These are phyloP conservation scores for Globisporangium splendens DNA, from an alignment of 352 stramenopile genomes.

Conservation along the genomic window DNA sequence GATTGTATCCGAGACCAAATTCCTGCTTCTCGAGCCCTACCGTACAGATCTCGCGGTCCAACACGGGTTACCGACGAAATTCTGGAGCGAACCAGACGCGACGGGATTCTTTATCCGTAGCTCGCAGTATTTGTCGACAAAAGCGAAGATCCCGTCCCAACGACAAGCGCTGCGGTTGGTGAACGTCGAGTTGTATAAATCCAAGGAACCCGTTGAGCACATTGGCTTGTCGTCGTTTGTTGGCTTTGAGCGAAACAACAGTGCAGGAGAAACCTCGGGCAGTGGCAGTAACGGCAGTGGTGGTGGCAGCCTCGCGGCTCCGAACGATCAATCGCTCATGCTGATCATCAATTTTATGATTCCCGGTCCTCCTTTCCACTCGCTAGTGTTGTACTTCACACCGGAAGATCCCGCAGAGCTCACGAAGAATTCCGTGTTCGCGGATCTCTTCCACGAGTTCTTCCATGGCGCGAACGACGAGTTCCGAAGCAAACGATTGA, in stretches of 20 bases:
- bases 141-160: constrained; percentile 53
- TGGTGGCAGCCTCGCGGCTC: constrained; percentile 3
- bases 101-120: constrained; percentile 63
- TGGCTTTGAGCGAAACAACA: constrained; percentile 23
- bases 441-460: constrained; percentile 68
- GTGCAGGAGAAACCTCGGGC: neutral
- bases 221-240: constrained; percentile 74
- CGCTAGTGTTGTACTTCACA: constrained; percentile 81
- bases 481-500: constrained; percentile 82
- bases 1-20: constrained; percentile 60
- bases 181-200: constrained; percentile 65
- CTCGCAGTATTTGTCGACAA: constrained; percentile 58
- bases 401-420: constrained; percentile 55
- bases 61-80: constrained; percentile 61
- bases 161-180: constrained; percentile 63
- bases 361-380: constrained; percentile 56
- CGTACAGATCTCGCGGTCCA: constrained; percentile 57
- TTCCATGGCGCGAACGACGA: constrained; percentile 46
- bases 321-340: constrained; percentile 39
- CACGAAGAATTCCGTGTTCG: constrained; percentile 64
- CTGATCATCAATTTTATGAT: constrained; percentile 86
- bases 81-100: constrained; percentile 77
- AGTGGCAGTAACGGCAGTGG: neutral
- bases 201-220: constrained; percentile 46
- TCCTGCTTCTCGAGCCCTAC: constrained; percentile 55